A percentile compares a stretch with the other conserved stretches of the same genome.
These are phyloP conservation scores for Isatis tinctoria DNA, from an alignment of 345 rosid genomes.

Conservation along the genomic window DNA sequence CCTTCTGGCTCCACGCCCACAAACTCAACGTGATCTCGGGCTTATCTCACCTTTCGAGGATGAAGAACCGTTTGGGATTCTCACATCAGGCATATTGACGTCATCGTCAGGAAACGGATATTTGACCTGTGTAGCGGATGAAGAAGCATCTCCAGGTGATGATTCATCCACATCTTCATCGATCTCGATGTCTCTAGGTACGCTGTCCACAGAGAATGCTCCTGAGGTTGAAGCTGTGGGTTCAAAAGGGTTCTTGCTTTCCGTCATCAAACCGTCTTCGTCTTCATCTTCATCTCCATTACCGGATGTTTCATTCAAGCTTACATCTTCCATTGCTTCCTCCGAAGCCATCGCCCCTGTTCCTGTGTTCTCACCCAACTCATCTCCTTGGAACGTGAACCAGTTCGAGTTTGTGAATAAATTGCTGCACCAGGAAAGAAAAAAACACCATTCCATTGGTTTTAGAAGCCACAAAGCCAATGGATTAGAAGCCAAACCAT, in stretches of 20 bases:
- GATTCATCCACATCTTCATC: constrained; percentile 60
- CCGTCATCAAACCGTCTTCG: constrained; percentile 46
- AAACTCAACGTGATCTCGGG: constrained; percentile 64
- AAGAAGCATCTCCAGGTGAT: constrained; percentile 43
- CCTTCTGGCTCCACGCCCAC: constrained; percentile 92
- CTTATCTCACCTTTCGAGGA: constrained; percentile 33
- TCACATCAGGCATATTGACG: constrained; percentile 33
- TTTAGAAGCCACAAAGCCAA: background rate
- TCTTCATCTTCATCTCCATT: constrained; percentile 75
- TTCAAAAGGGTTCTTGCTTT: constrained; percentile 24
- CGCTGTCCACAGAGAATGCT: constrained; percentile 20
- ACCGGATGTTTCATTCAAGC: constrained; percentile 65
- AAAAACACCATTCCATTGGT: background rate
- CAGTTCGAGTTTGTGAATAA: constrained; percentile 91
- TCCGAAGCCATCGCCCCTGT: constrained; percentile 48
- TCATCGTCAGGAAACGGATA: constrained; percentile 30
- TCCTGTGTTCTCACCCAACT: constrained; percentile 48
- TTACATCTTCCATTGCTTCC: constrained; percentile 73
- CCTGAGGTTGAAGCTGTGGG: constrained; percentile 33
- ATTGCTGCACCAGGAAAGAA: constrained; percentile 44
- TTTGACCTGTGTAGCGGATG: constrained; percentile 48
- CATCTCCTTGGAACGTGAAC: constrained; percentile 95
- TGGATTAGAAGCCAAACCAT: background rate
- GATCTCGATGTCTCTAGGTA: constrained; percentile 33
- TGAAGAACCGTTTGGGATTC: constrained; percentile 38